Evolutionary conservation across 331 rosid species (phyloP).

Genomic region (Spiraea crenata): DNA sequence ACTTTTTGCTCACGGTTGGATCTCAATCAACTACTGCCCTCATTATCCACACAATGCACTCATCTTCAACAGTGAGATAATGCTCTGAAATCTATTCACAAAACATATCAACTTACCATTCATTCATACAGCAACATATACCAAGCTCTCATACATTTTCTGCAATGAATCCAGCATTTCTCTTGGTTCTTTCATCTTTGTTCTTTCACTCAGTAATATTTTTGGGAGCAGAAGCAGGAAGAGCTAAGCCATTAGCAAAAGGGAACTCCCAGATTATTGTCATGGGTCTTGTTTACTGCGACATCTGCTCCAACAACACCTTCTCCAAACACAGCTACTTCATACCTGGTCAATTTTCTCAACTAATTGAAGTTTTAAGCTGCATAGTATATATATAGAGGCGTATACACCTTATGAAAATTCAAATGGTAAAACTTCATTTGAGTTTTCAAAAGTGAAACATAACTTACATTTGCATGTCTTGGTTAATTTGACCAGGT

Average conservation of each 20-base stretch:
- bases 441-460: not conserved
- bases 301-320: constrained; percentile 86
- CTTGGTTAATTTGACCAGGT: constrained; percentile 34
- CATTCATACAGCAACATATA: not conserved
- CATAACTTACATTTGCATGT: not conserved
- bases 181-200: constrained; percentile 45
- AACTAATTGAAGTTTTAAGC: not conserved
- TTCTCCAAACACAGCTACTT: constrained; percentile 85
- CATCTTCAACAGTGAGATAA: constrained; percentile 38
- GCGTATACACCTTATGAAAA: not conserved
- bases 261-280: constrained; percentile 72
- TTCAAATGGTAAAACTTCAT: not conserved
- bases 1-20: constrained; percentile 43
- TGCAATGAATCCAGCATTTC: constrained; percentile 48
- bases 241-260: constrained; percentile 17
- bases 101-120: not conserved
- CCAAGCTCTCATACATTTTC: constrained; percentile 10
- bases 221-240: constrained; percentile 57
- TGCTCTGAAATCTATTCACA: constrained; percentile 38
- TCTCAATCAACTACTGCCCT: constrained; percentile 49
- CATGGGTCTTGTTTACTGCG: constrained; percentile 95
- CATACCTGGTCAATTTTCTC: constrained; percentile 46
- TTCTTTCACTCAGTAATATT: constrained; percentile 35
- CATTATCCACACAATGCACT: constrained; percentile 47
- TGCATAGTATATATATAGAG: too few species aligned